Conservation (phyloP, 129 eudicot genomes). For the Centrapalus pauciflorus region DNA sequence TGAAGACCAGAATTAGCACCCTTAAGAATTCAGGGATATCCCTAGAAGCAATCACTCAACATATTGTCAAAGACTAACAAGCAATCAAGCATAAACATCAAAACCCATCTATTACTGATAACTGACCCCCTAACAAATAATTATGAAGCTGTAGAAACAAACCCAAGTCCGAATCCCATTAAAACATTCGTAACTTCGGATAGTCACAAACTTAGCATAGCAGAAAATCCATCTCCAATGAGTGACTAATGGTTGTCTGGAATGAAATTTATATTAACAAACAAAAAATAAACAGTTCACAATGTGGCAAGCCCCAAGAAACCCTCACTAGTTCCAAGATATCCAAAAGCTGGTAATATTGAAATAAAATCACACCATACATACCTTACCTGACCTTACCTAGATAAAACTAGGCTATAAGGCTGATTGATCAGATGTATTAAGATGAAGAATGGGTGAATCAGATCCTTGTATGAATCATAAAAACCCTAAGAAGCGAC, state of each 20-base stretch:
- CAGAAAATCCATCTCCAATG: not conserved
- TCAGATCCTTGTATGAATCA: not conserved
- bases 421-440: too few species aligned
- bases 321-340: not conserved
- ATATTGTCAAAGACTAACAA: not conserved
- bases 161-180: not conserved
- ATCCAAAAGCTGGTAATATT: not conserved
- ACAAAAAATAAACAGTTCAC: not conserved
- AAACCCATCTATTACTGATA: not conserved
- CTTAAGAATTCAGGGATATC: not conserved
- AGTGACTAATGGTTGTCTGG: not conserved
- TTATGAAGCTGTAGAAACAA: not conserved
- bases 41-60: too few species aligned
- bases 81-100: not conserved
- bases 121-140: not conserved
- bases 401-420: not conserved
- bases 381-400: not conserved
- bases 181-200: not conserved
- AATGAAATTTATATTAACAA: too few species aligned
- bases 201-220: not conserved
- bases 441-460: too few species aligned
- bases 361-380: too few species aligned
- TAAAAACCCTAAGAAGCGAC: conserved; percentile 17
- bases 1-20: not conserved
- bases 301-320: not conserved